Percentiles rank a stretch among this genome's conserved stretches.
Evolutionary conservation across 306 rosid species (phyloP).

Genomic region (Fragaria nilgerrensis): DNA sequence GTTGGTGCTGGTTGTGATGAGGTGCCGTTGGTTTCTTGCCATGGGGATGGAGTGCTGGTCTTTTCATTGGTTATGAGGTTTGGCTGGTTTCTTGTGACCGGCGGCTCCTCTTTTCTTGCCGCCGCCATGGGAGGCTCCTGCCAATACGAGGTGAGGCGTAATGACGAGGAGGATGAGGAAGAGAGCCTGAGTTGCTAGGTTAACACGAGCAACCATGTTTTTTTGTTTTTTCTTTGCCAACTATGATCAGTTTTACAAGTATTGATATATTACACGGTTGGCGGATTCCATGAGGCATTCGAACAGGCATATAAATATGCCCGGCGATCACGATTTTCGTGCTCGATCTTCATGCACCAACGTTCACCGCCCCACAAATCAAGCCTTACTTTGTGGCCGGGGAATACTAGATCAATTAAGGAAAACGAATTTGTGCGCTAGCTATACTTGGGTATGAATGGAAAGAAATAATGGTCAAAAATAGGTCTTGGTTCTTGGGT

Average conservation of each 20-base stretch:
- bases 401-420: neutral
- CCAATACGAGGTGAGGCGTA: neutral
- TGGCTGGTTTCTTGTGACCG: neutral
- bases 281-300: neutral
- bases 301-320: neutral
- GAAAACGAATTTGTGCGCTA: too few relatives aligned
- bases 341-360: neutral
- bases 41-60: neutral
- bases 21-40: neutral
- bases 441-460: neutral
- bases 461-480: neutral
- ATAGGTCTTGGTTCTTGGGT: neutral
- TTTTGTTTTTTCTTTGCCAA: neutral
- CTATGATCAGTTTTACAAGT: neutral
- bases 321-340: neutral
- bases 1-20: too few relatives aligned
- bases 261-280: neutral
- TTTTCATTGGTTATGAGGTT: neutral
- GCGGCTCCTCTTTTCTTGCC: neutral
- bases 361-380: neutral
- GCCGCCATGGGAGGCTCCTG: neutral
- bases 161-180: neutral
- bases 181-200: neutral
- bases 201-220: neutral
- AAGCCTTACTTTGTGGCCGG: neutral